A percentile compares a stretch with the other conserved stretches of the same genome.
phyloP scores from a whole-genome alignment of 1,139 yeast genomes.

The Nakaseomyces glabratus region DNA sequence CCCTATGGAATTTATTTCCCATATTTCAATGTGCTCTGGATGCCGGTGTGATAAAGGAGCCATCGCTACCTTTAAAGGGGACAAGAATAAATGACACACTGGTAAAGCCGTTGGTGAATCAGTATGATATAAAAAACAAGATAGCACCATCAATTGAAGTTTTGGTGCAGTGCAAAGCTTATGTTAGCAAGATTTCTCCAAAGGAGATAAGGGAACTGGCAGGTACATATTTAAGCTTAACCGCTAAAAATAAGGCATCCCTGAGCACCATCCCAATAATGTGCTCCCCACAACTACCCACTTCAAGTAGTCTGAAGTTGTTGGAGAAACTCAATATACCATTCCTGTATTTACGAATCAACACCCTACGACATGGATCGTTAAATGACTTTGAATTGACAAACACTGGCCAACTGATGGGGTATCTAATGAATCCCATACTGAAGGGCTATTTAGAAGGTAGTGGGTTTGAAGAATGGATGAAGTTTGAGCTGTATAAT shows the following conservation, averaged over 20 bases:
- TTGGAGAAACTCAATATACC: constrained; percentile 50
- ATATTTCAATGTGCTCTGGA: constrained; percentile 16
- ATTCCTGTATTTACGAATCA: constrained; percentile 42
- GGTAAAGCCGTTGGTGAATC: constrained; percentile 23
- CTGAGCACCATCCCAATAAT: constrained; percentile 33
- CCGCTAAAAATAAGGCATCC: constrained; percentile 21
- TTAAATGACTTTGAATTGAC: constrained; percentile 33
- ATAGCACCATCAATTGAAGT: constrained; percentile 25
- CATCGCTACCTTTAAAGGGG: constrained; percentile 27
- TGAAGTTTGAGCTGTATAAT: constrained; percentile 17
- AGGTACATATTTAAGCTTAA: constrained; percentile 45
- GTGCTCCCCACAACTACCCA: constrained; percentile 53
- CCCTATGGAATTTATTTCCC: constrained; percentile 44
- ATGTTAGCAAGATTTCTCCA: constrained; percentile 41
- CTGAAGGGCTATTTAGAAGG: constrained; percentile 14
- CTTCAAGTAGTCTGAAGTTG: constrained; percentile 49
- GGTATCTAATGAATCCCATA: constrained; percentile 27
- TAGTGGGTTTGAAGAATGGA: constrained; percentile 25
- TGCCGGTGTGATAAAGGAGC: constrained; percentile 20
- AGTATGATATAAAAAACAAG: constrained; percentile 8
- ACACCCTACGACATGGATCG: constrained; percentile 16
- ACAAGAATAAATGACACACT: constrained; percentile 30
- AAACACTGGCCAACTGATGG: constrained; percentile 34
- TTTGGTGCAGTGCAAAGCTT: constrained; percentile 52
- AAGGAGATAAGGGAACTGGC: constrained; percentile 48